These are phyloP conservation scores for Hypomyces perniciosus DNA, from an alignment of 2,329 filamentous ascomycete species.

Conservation along the genomic window DNA sequence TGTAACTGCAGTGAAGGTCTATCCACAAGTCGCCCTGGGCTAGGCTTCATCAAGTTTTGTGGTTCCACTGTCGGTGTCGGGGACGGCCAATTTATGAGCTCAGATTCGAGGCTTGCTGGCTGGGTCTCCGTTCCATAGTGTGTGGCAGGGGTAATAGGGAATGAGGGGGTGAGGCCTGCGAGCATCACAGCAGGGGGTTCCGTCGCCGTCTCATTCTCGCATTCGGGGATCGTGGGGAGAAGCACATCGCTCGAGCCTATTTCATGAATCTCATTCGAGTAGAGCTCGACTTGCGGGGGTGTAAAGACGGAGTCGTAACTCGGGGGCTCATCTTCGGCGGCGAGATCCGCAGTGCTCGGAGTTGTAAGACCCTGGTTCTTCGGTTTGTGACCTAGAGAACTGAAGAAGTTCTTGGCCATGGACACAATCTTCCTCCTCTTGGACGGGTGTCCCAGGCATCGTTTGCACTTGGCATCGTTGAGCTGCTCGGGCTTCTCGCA, in stretches of 20 bases:
- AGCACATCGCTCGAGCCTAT: conserved; percentile 44
- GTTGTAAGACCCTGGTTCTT: conserved; percentile 24
- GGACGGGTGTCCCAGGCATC: conserved; percentile 44
- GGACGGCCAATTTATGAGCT: conserved; percentile 24
- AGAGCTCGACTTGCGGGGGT: conserved; percentile 38
- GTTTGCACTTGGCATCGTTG: conserved; percentile 45
- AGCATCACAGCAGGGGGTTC: conserved; percentile 10
- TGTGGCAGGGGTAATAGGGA: conserved; percentile 15
- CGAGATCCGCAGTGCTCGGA: conserved; percentile 19
- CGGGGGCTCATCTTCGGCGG: conserved; percentile 35
- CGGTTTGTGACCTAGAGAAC: conserved; percentile 44
- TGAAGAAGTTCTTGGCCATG: conserved; percentile 50
- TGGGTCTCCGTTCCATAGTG: conserved; percentile 1
- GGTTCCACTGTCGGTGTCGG: conserved; percentile 21
- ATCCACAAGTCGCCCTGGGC: conserved; percentile 14
- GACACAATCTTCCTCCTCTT: conserved; percentile 47
- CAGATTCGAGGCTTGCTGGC: conserved; percentile 22
- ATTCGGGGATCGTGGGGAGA: conserved; percentile 24
- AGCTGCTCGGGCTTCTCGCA: conserved; percentile 47
- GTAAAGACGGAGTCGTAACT: conserved; percentile 40
- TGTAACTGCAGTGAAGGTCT: conserved; percentile 35
- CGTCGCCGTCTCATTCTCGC: conserved; percentile 18
- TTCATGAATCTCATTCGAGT: conserved; percentile 46
- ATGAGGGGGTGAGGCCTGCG: conserved; percentile 18
- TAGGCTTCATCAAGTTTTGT: conserved; percentile 19